A percentile compares a stretch with the other conserved stretches of the same genome.
These are phyloP conservation scores for Neofusicoccum cordaticola DNA, from an alignment of 2,329 filamentous ascomycete species.

Conservation along the genomic window DNA sequence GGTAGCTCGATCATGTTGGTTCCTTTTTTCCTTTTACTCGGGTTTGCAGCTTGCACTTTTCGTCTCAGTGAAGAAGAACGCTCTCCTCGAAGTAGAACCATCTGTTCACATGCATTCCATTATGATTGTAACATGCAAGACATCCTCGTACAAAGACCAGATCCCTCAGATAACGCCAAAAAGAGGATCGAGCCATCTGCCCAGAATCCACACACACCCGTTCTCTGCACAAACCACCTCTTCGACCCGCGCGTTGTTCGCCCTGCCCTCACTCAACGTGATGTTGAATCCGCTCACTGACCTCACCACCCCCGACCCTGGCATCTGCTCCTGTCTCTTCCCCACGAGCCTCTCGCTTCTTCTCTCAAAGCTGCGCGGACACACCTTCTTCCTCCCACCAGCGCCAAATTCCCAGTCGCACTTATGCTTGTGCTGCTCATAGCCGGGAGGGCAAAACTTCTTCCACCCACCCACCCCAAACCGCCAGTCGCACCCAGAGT, in stretches of 20 bases:
- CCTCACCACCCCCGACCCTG: background rate
- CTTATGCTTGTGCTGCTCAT: background rate
- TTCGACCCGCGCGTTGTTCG: background rate
- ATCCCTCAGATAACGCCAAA: background rate
- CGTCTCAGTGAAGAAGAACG: too few relatives aligned
- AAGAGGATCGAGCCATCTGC: background rate
- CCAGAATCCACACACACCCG: background rate
- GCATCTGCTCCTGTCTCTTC: background rate
- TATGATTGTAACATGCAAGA: too few relatives aligned
- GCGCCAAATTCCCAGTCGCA: background rate
- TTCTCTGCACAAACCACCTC: background rate
- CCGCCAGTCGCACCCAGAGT: background rate
- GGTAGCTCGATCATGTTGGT: too few relatives aligned
- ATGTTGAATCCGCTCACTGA: background rate
- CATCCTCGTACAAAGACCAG: too few relatives aligned
- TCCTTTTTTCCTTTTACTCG: too few relatives aligned
- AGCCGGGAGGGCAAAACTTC: background rate
- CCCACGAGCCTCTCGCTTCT: background rate
- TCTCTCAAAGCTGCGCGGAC: background rate
- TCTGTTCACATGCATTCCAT: too few relatives aligned
- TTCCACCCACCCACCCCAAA: background rate
- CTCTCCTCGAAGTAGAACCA: too few relatives aligned
- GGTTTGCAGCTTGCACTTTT: too few relatives aligned
- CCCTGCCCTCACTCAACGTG: background rate
- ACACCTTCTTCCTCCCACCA: background rate